phyloP scores from a whole-genome alignment of 1,284 basidiomycete species.

The Naganishia liquefaciens region DNA sequence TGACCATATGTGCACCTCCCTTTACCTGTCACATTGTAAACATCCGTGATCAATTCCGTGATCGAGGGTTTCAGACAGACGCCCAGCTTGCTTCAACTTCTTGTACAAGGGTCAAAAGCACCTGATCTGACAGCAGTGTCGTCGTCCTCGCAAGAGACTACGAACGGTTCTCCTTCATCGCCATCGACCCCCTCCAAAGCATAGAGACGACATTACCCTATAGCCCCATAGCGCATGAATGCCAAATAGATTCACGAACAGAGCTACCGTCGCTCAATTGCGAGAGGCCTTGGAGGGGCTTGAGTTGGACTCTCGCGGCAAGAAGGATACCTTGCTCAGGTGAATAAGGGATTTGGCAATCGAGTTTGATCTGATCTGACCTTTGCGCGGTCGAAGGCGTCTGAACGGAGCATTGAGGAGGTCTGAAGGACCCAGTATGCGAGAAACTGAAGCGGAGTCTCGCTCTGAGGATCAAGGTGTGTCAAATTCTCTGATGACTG shows the following conservation, averaged over 20 bases:
- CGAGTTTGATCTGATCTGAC: background rate
- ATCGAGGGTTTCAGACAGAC: too few species aligned
- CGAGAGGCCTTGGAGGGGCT: conserved; percentile 39
- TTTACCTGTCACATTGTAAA: too few species aligned
- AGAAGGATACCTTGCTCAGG: conserved; percentile 52
- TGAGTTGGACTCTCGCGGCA: conserved; percentile 48
- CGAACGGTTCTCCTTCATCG: background rate
- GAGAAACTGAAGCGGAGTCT: conserved; percentile 1
- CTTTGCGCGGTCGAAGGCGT: background rate
- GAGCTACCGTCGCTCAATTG: conserved; percentile 43
- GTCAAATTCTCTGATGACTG: conserved; percentile 32
- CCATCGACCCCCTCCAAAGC: background rate
- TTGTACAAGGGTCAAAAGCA: too few species aligned
- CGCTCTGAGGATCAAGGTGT: conserved; percentile 32
- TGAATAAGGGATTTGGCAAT: conserved; percentile 35
- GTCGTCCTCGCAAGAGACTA: too few species aligned
- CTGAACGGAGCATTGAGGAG: conserved; percentile 21
- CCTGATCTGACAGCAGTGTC: too few species aligned
- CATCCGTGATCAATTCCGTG: too few species aligned
- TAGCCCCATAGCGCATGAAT: conserved; percentile 21
- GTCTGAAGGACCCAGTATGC: conserved; percentile 8
- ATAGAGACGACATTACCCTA: background rate
- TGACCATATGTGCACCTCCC: too few species aligned
- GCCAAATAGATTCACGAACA: conserved; percentile 28
- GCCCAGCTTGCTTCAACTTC: too few species aligned